A percentile compares a stretch with the other conserved stretches of the same genome.
phyloP scores from a whole-genome alignment of 2,329 filamentous ascomycete genomes.

The Aspergillus sp. region DNA sequence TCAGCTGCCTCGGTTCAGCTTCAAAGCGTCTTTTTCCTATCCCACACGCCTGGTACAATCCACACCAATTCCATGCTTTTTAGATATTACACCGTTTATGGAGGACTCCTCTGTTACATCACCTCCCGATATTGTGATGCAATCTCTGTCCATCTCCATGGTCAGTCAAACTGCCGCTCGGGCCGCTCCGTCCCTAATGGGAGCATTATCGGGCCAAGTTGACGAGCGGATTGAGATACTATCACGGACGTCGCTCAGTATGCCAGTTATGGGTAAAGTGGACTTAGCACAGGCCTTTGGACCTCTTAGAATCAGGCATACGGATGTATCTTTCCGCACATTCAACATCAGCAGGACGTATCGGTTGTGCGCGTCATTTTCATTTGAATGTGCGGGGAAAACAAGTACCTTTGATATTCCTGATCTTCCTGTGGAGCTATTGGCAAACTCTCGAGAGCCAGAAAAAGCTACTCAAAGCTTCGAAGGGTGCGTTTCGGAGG shows the following conservation, averaged over 20 bases:
- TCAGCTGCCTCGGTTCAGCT: slow-evolving; percentile 20
- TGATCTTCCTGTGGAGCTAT: slow-evolving; percentile 4
- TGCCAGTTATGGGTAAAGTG: slow-evolving; percentile 5
- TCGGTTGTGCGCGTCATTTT: slow-evolving; percentile 6
- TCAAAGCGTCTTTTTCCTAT: slow-evolving; percentile 15
- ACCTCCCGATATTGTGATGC: slow-evolving; percentile 6
- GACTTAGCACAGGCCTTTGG: slow-evolving; percentile 14
- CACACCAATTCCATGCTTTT: slow-evolving; percentile 8
- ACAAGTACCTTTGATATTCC: background rate
- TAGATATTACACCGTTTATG: slow-evolving; percentile 9
- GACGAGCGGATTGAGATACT: slow-evolving; percentile 14
- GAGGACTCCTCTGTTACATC: slow-evolving; percentile 5
- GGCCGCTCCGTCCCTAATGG: slow-evolving; percentile 16
- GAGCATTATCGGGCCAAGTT: slow-evolving; percentile 12
- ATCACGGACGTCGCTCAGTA: slow-evolving; percentile 5
- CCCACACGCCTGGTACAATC: slow-evolving; percentile 10
- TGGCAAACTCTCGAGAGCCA: background rate
- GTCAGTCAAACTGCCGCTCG: slow-evolving; percentile 15
- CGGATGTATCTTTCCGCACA: slow-evolving; percentile 16
- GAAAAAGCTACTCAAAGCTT: background rate
- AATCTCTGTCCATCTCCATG: slow-evolving; percentile 9
- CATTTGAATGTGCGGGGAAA: slow-evolving; percentile 14
- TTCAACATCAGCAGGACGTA: slow-evolving; percentile 16
- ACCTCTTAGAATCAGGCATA: slow-evolving; percentile 7
- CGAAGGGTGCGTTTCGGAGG: background rate